Conservation (phyloP, 257 asterid species). For the Paulownia fortunei region DNA sequence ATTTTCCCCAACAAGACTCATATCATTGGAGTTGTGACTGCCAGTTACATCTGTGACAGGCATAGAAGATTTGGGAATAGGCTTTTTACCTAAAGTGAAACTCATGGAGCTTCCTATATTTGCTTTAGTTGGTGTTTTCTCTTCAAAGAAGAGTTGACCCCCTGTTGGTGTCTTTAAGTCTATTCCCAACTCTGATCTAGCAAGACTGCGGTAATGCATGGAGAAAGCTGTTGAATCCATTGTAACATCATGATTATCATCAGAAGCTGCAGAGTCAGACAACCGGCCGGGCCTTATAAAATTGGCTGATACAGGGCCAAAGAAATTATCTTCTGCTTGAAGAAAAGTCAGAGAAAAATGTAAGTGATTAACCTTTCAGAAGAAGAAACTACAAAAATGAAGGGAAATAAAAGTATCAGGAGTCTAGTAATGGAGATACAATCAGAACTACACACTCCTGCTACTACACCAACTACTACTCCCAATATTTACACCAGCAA, state of each 20-base stretch:
- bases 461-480: conserved; percentile 4
- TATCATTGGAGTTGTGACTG: conserved; percentile 66
- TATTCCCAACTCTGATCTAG: conserved; percentile 77
- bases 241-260: conserved; percentile 80
- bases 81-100: conserved; percentile 56
- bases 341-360: conserved; percentile 30
- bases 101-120: conserved; percentile 66
- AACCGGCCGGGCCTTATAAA: conserved; percentile 82
- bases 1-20: conserved; percentile 85
- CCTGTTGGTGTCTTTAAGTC: conserved; percentile 82
- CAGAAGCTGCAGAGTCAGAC: conserved; percentile 85
- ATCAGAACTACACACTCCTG: conserved; percentile 8
- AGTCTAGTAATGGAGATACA: conserved; percentile 20
- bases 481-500: background rate
- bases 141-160: conserved; percentile 63
- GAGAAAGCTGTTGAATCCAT: conserved; percentile 99
- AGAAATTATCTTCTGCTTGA: conserved; percentile 80
- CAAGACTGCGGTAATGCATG: conserved; percentile 93
- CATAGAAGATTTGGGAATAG: conserved; percentile 36
- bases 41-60: conserved; percentile 53
- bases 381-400: conserved; percentile 20
- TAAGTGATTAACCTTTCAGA: conserved; percentile 18
- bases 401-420: conserved; percentile 4
- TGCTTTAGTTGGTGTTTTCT: conserved; percentile 65
- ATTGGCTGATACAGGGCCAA: conserved; percentile 94